These are phyloP conservation scores for Saccharomycopsis lassenensis DNA, from an alignment of 805 yeast genomes.

Conservation along the genomic window DNA sequence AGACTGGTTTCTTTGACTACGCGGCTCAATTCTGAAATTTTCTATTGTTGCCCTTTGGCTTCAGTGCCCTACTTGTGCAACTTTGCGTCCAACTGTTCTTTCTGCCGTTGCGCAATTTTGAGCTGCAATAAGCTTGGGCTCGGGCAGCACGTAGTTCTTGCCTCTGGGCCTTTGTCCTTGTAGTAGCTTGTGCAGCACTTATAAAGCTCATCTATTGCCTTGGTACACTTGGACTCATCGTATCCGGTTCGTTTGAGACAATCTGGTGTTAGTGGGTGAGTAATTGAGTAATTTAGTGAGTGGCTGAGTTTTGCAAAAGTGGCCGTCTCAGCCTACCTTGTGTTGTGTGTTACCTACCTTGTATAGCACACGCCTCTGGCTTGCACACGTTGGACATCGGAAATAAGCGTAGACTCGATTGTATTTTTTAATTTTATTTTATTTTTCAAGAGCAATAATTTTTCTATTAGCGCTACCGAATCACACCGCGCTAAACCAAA, in stretches of 20 bases:
- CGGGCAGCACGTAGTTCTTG: constrained; percentile 71
- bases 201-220: constrained; percentile 58
- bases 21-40: constrained; percentile 70
- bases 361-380: constrained; percentile 73
- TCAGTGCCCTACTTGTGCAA: constrained; percentile 22
- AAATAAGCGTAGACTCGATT: too few species aligned
- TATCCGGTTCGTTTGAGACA: constrained; percentile 54
- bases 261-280: constrained; percentile 26
- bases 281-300: constrained; percentile 2
- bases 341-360: constrained; percentile 33
- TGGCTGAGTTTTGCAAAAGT: neutral
- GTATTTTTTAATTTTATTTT: too few species aligned
- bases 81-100: constrained; percentile 49
- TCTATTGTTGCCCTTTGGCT: constrained; percentile 1
- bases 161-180: constrained; percentile 43
- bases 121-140: constrained; percentile 47
- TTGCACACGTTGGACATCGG: constrained; percentile 42
- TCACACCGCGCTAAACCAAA: too few species aligned
- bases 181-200: constrained; percentile 66
- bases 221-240: constrained; percentile 66
- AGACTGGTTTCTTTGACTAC: constrained; percentile 35
- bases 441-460: too few species aligned
- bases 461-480: too few species aligned
- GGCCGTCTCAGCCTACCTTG: neutral
- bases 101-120: constrained; percentile 54